Conservation (phyloP, 306 rosid genomes). For the Argentina anserina region DNA sequence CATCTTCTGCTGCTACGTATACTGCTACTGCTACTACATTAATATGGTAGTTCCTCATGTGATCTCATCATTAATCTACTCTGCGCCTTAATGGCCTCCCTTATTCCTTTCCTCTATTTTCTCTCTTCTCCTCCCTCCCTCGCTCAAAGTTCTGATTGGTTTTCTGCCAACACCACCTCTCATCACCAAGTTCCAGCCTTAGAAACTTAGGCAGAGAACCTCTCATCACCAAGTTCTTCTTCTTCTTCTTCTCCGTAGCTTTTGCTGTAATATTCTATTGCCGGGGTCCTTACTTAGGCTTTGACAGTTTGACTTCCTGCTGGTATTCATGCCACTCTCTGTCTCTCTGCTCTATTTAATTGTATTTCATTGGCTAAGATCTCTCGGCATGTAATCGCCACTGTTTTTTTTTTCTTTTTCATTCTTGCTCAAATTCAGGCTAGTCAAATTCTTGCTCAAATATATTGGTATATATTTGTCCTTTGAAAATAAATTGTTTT, state of each 20-base stretch:
- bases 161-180: conserved; percentile 14
- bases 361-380: not conserved
- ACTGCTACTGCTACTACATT: too few species aligned
- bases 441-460: too few species aligned
- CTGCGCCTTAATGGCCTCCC: conserved; percentile 34
- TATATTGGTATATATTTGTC: not conserved
- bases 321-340: conserved; percentile 27
- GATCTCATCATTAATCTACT: conserved; percentile 2
- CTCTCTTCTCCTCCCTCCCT: conserved; percentile 18
- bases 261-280: too few species aligned
- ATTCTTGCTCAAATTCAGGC: not conserved
- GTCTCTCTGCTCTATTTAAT: not conserved
- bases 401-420: not conserved
- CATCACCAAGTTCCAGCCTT: conserved; percentile 15
- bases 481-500: not conserved
- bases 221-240: not conserved
- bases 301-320: conserved; percentile 27
- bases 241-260: not conserved
- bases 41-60: not conserved
- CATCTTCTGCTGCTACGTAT: not conserved
- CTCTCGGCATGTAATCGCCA: not conserved
- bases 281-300: conserved; percentile 33
- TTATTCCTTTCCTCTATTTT: conserved; percentile 11
- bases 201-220: not conserved
- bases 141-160: not conserved